Evolutionary conservation across 768 basidiomycete genomes (phyloP).

Genomic region (Amanita thiersii): DNA sequence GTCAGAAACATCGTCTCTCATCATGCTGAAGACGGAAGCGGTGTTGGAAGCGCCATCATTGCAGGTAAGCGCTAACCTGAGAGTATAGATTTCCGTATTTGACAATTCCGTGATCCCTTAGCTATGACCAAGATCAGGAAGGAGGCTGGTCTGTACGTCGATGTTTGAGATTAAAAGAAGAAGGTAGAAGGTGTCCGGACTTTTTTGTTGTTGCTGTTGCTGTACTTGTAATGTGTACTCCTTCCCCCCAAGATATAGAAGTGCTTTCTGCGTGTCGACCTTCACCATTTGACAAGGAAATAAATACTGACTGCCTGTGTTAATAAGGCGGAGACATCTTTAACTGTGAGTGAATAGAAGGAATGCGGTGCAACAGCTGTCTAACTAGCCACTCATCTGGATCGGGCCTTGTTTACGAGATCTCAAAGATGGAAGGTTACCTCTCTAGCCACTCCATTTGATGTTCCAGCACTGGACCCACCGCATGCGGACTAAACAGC

Average conservation of each 20-base stretch:
- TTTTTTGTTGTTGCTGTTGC: too few species aligned
- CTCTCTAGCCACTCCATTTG: too few species aligned
- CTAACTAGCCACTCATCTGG: too few species aligned
- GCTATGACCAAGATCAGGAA: constrained; percentile 88
- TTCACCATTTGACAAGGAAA: background rate
- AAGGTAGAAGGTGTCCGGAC: background rate
- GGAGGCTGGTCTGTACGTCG: constrained; percentile 48
- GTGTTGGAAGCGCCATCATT: constrained; percentile 95
- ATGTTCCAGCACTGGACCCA: too few species aligned
- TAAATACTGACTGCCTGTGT: too few species aligned
- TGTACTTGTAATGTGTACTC: constrained; percentile 5
- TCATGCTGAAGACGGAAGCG: constrained; percentile 87
- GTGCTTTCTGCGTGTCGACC: background rate
- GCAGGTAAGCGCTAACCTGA: constrained; percentile 35
- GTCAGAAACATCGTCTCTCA: constrained; percentile 63
- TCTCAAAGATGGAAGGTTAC: too few species aligned
- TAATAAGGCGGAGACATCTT: too few species aligned
- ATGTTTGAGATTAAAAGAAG: constrained; percentile 20
- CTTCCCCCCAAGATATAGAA: background rate
- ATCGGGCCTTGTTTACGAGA: too few species aligned
- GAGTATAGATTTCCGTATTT: constrained; percentile 2
- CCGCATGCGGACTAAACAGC: too few species aligned
- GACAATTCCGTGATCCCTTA: constrained; percentile 18
- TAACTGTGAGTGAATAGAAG: too few species aligned
- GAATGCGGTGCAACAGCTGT: too few species aligned